Base-by-base conservation (phyloP, 1,284 basidiomycete genomes). In the Ustilago cynodontis region DNA sequence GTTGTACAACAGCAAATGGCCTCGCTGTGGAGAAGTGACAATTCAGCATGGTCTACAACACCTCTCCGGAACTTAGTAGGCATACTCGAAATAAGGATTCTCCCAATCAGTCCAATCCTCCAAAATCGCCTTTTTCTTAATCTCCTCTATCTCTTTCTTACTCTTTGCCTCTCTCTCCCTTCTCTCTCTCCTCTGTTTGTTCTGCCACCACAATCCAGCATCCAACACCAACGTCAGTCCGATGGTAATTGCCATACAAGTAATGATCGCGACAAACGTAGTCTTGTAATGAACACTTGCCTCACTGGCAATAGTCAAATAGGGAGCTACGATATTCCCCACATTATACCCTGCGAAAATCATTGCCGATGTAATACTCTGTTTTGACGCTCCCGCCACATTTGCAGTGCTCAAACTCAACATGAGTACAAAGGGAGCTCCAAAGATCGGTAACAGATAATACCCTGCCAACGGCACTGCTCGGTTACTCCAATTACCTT, bases 401-500 rank as follows among this genome's bases (percentile, higher is more conserved):
- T 89, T 89, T 33, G 87, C 84, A 1, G 87, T 82, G 3, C 86
- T 86, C 4, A 88, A 77, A 7, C 88, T 84, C 26, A 89, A 85
- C 55, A 88, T 85, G 10, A 87, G 80, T 26, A 88, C 88, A 61
- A 87, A 88, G 6, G 88, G 88, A 2, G 88, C 87, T 2, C 88
- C 88, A 65, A 89, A 89, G 20, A 86, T 84, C n/a, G 86, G 81
- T 18, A 82, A 70, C 68, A 88, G 82, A 67, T 87, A 88, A 77
- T 87, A 88, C 0, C 89, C 89, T 20, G 88, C 87, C 14, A 89
- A 76, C 0, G 88, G 88, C 0, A 87, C 85, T 1, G 86, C 87
- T 0, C 86, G 83, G 33, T 87, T 86, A 14, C 71, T 64, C 80
- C 87, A 88, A 28, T 87, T 81, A 1, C 86, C 87, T 16, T 84